These are phyloP conservation scores for Verticillium dahliae DNA, from an alignment of 2,329 filamentous ascomycete species.

Conservation along the genomic window DNA sequence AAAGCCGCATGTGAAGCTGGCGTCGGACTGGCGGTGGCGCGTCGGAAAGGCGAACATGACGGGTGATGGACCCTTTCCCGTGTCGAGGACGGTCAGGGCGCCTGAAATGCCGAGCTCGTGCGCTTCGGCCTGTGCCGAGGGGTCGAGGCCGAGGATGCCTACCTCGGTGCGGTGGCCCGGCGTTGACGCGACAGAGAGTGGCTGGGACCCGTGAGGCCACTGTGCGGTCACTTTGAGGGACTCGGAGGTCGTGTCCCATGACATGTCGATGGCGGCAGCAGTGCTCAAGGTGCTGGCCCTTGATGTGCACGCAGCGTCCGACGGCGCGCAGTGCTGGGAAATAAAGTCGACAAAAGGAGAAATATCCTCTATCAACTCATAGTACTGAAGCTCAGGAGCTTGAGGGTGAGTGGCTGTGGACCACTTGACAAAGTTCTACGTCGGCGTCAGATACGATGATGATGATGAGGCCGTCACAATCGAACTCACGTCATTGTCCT, in stretches of 20 bases:
- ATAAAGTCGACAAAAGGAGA: slow-evolving; percentile 47
- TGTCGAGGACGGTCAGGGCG: slow-evolving; percentile 69
- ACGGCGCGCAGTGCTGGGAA: slow-evolving; percentile 37
- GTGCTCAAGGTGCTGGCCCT: slow-evolving; percentile 35
- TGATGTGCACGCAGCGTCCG: slow-evolving; percentile 41
- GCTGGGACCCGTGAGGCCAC: slow-evolving; percentile 46
- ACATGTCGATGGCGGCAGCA: slow-evolving; percentile 67
- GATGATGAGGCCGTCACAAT: not conserved
- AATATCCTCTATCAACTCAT: slow-evolving; percentile 56
- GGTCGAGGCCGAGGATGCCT: slow-evolving; percentile 66
- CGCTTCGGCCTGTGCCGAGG: slow-evolving; percentile 49
- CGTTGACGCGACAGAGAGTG: slow-evolving; percentile 31
- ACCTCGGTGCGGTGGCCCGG: slow-evolving; percentile 63
- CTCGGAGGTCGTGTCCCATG: slow-evolving; percentile 64
- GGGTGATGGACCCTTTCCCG: slow-evolving; percentile 64
- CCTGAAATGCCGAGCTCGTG: slow-evolving; percentile 77
- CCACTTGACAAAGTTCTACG: slow-evolving; percentile 45
- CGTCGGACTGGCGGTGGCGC: slow-evolving; percentile 50
- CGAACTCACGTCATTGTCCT: not conserved
- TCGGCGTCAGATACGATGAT: not conserved
- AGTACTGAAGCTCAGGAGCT: slow-evolving; percentile 49
- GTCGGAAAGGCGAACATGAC: slow-evolving; percentile 80
- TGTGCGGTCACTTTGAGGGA: slow-evolving; percentile 58
- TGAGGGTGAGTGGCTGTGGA: slow-evolving; percentile 21
- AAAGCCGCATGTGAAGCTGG: slow-evolving; percentile 58